Evolutionary conservation across 2,329 filamentous ascomycete species (phyloP).

Genomic region (Dothideomycetes sp.): DNA sequence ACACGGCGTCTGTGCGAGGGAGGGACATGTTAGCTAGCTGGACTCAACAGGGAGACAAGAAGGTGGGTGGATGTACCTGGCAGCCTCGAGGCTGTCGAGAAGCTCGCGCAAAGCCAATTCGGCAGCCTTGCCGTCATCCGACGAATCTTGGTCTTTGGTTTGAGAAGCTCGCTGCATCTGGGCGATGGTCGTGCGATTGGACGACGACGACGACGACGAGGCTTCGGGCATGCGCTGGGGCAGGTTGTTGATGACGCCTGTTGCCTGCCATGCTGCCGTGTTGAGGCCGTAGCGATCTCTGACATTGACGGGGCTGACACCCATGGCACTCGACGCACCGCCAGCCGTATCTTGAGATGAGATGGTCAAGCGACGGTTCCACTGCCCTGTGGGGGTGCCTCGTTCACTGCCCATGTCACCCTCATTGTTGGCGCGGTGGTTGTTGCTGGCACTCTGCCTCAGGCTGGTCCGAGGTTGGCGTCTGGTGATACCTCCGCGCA

Average conservation of each 20-base stretch:
- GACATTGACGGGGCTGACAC: conserved; percentile 11
- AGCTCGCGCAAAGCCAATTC: conserved; percentile 80
- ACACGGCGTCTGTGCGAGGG: conserved; percentile 27
- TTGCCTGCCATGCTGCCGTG: conserved; percentile 30
- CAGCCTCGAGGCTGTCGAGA: conserved; percentile 69
- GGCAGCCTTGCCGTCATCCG: conserved; percentile 48
- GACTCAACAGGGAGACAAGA: conserved; percentile 1
- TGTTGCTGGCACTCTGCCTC: conserved; percentile 15
- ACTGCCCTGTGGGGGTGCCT: conserved; percentile 11
- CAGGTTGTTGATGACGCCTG: conserved; percentile 69
- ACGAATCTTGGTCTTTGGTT: conserved; percentile 7
- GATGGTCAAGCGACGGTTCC: conserved; percentile 6
- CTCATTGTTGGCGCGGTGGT: conserved; percentile 7
- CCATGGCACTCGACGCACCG: conserved; percentile 10
- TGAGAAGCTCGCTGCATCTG: conserved; percentile 1
- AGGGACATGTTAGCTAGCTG: conserved; percentile 2
- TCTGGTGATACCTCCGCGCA: conserved; percentile 77
- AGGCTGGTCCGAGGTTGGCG: conserved; percentile 58
- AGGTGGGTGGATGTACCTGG: conserved; percentile 49
- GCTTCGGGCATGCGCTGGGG: conserved; percentile 26
- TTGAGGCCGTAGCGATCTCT: conserved; percentile 10
- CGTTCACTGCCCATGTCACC: conserved; percentile 10
- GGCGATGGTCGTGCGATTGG: not conserved
- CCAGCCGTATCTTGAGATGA: conserved; percentile 10
- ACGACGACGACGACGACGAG: not conserved